Base-by-base conservation (phyloP, 345 rosid genomes). In the Camelina hispida region DNA sequence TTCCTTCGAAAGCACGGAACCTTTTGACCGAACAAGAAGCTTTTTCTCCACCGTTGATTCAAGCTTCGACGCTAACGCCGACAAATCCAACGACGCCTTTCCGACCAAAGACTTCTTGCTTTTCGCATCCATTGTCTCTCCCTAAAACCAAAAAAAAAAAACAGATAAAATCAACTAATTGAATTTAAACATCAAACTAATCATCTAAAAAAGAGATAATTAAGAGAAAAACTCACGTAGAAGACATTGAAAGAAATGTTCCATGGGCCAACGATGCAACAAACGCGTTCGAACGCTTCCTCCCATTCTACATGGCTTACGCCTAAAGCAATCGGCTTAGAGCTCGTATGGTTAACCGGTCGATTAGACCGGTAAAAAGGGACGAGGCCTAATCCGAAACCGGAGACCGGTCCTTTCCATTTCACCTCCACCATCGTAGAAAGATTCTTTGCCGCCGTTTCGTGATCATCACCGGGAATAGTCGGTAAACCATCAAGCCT, bases 361-460 rank as follows among this genome's bases (percentile, higher is more conserved):
- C 48, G 68, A 22, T 78, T 78, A 8, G 81, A 72, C 58, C 81
- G 56, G 15, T 77, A 78, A 4, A 78, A 78, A 3, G 81, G 81
- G n/a, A 78, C 72, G 20, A 66, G 48, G 0, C 77, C 81, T 8
- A 78, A 72, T 51, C 81, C 77, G 9, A 77, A 77, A 64, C 80
- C 81, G 11, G 81, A 65, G 16, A 78, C 77, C 2, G 81, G 73
- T 71, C 81, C 81, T 71, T 78, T 78, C 81, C 81, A 78, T 71
- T 78, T 78, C 37, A 78, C 32, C 77, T 78, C 77, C 11, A 65
- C 62, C 81, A 66, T 66, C 25, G 73, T 55, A 0, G 10, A 66
- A 37, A 62, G 1, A 9, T 56, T 77, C 54, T 77, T 77, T 0
- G 15, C 66, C 35, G 56, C 1, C 30, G 43, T 66, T 20, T 71